Conservation (phyloP, 805 yeast species). For the Pichia rugopelliculosa region DNA sequence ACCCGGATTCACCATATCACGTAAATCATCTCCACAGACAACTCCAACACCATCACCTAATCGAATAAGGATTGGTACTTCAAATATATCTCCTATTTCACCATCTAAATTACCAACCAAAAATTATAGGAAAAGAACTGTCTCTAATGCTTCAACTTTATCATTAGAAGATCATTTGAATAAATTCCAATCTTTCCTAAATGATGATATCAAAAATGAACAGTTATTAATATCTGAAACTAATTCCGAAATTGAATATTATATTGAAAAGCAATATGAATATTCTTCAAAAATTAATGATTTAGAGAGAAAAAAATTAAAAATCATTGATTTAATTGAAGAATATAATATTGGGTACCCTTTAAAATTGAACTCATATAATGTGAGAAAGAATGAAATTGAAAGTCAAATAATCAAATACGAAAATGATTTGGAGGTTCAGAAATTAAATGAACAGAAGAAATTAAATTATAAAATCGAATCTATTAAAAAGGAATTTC, state of each 20-base stretch:
- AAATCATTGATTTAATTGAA: not conserved
- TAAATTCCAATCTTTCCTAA: not conserved
- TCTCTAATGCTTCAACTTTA: not conserved
- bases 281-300: not conserved
- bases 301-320: not conserved
- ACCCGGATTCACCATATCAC: constrained; percentile 1
- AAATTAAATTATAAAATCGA: not conserved
- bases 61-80: not conserved
- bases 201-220: not conserved
- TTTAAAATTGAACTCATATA: not conserved
- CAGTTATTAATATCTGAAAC: not conserved
- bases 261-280: not conserved
- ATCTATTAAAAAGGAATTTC: constrained; percentile 14
- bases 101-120: constrained; percentile 5
- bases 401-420: not conserved
- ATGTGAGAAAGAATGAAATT: not conserved
- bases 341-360: not conserved
- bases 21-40: not conserved
- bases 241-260: not conserved
- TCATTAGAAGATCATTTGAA: not conserved
- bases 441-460: not conserved
- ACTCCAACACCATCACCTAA: constrained; percentile 6
- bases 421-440: not conserved
- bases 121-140: not conserved
- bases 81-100: not conserved